Base-by-base conservation (phyloP, 805 yeast genomes). In the Kluyveromyces aestuarii region DNA sequence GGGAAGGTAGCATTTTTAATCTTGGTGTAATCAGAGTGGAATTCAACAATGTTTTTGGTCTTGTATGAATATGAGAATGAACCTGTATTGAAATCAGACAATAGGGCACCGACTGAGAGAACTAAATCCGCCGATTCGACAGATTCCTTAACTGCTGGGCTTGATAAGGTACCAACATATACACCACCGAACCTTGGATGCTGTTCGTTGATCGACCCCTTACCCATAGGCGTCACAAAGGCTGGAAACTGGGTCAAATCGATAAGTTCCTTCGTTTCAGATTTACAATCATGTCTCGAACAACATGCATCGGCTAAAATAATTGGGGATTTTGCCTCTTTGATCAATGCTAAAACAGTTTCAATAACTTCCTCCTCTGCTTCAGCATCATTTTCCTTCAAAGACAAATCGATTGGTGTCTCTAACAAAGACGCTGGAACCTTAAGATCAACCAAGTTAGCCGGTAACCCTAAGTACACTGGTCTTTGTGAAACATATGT, bases 31-130 rank as follows among this genome's bases (percentile, higher is more conserved):
- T 83, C 85, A 17, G 89, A 82, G 70, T 83, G 90, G 77, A 83
- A 81, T 71, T 83, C 90, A 55, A 83, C 78, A 60, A 83, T 77
- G 71, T 83, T 82, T 68, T 77, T 80, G 58, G 90, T 83, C 67
- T 79, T 76, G 73, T 82, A 82, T 49, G 82, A 76, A 71, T 83
- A 83, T 37, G 88, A 80, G 74, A 83, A 83, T 18, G 95, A 84
- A 64, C 95, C 95, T 45, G 96, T 87, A 76, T 87, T 87, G 80
- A 84, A 87, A 69, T 87, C 96, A 46, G 93, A 85, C 62, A 87
- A 72, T 64, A 87, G 71, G 46, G 89, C 90, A 68, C 96, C 96
- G 57, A 86, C 76, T 35, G 91, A 82, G 52, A 87, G 67, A 49
- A 87, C 75, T 67, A 86, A 74, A 69, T 87, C 96, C 40, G 90